Evolutionary conservation across 2,329 filamentous ascomycete genomes (phyloP).

Genomic region (Cercospora sp.): DNA sequence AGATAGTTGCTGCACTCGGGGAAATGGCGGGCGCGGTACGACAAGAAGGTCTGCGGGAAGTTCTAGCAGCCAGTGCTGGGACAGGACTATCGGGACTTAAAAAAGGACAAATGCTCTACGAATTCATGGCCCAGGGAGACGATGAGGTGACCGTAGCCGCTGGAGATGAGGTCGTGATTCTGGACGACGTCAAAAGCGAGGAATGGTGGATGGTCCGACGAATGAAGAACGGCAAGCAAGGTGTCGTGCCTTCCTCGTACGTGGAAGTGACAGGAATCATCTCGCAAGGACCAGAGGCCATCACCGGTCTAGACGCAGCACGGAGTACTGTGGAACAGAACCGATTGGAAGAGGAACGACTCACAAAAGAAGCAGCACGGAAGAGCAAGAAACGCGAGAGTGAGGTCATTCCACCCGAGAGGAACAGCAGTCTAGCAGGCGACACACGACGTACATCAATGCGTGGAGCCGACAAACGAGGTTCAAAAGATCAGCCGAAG

Average conservation of each 20-base stretch:
- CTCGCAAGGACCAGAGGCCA: conserved; percentile 50
- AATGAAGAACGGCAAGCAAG: conserved; percentile 88
- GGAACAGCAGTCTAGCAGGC: conserved; percentile 73
- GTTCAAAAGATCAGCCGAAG: conserved; percentile 52
- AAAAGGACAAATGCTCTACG: conserved; percentile 85
- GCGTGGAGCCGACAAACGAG: conserved; percentile 50
- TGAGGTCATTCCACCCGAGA: conserved; percentile 72
- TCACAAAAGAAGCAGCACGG: conserved; percentile 77
- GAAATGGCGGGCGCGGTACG: conserved; percentile 84
- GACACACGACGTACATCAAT: conserved; percentile 29
- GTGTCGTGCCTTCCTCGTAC: conserved; percentile 95
- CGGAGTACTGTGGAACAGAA: conserved; percentile 75
- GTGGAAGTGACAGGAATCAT: conserved; percentile 79
- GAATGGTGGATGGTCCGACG: conserved; percentile 98
- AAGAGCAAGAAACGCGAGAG: conserved; percentile 55
- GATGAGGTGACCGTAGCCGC: conserved; percentile 91
- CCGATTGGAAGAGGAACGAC: conserved; percentile 74
- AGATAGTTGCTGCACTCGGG: conserved; percentile 84
- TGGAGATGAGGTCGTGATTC: conserved; percentile 85
- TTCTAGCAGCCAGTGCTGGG: conserved; percentile 76
- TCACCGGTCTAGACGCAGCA: conserved; percentile 60
- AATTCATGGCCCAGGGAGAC: conserved; percentile 94
- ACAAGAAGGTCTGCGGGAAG: conserved; percentile 80
- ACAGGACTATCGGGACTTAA: conserved; percentile 62
- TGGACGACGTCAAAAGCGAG: conserved; percentile 89